Percentiles rank a stretch among this genome's conserved stretches.
These are phyloP conservation scores for Pseudozyma hubeiensis DNA, from an alignment of 1,284 basidiomycete genomes.

Conservation along the genomic window DNA sequence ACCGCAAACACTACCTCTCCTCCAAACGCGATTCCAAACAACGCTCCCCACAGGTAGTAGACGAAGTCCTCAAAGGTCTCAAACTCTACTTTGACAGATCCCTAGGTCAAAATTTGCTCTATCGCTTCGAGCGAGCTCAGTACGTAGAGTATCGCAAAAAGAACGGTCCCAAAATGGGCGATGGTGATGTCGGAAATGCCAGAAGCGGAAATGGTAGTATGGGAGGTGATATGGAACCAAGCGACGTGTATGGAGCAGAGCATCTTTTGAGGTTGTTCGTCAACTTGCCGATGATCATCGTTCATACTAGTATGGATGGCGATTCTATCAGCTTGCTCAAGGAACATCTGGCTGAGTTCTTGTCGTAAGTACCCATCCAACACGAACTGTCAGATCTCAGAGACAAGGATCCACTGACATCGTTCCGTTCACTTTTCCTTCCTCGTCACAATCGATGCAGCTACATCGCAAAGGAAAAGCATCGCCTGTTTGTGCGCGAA, in stretches of 20 bases:
- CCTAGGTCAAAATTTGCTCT: slow-evolving; percentile 88
- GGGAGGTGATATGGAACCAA: slow-evolving; percentile 77
- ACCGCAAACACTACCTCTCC: slow-evolving; percentile 68
- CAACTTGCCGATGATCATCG: slow-evolving; percentile 79
- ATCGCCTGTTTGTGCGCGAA: slow-evolving; percentile 77
- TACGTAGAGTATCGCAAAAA: slow-evolving; percentile 84
- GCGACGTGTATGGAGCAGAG: slow-evolving; percentile 91
- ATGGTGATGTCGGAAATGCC: slow-evolving; percentile 38
- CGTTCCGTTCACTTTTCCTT: neutral
- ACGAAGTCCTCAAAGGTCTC: slow-evolving; percentile 88
- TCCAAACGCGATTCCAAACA: slow-evolving; percentile 5
- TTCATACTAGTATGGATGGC: slow-evolving; percentile 88
- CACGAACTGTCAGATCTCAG: neutral
- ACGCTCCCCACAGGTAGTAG: slow-evolving; percentile 73
- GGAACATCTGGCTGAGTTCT: slow-evolving; percentile 89
- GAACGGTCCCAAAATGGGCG: slow-evolving; percentile 73
- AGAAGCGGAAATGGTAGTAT: slow-evolving; percentile 70
- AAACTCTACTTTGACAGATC: slow-evolving; percentile 92
- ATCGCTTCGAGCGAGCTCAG: slow-evolving; percentile 92
- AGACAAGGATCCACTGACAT: slow-evolving; percentile 2
- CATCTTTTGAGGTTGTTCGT: slow-evolving; percentile 89
- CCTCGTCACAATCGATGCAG: slow-evolving; percentile 69
- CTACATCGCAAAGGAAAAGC: slow-evolving; percentile 77
- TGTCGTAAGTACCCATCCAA: slow-evolving; percentile 75
- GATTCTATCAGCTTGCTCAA: slow-evolving; percentile 85